Evolutionary conservation across 257 asterid species (phyloP), one percentile per base, ranked within the genome.

Genomic region (Eucommia ulmoides): DNA sequence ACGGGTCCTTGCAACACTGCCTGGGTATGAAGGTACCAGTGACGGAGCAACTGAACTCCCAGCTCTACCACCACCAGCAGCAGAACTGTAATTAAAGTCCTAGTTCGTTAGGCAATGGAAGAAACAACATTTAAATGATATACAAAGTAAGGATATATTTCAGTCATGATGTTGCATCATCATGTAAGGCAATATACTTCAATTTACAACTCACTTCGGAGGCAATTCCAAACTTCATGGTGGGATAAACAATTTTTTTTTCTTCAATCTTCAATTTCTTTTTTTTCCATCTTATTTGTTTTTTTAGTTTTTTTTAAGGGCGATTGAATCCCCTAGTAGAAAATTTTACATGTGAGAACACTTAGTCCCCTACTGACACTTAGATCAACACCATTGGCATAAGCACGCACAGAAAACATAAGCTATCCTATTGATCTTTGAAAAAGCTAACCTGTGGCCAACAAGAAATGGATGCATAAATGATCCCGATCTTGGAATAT

Each of bases 401-500:
- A 0, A 5, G 3, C 15, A 38, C 45, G 3, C 17, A 5, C 17
- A 10, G 0, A 5, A 7, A 3, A 38, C 15, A 38, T 38, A 8
- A 5, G 12, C 45, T 14, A 7, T 10, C 45, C 12, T 19, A 38
- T 29, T 6, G 12, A 29, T 29, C 38, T 29, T 14, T 38, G 17
- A 38, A 3, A 38, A 8, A 19, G 45, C 6, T 38, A 10, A 86
- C 96, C 94, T 75, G 63, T 80, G 89, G 59, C 83, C 78, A 53
- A 64, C 75, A 64, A 80, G 59, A 63, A 75, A 78, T 47, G 94
- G 93, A 35, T 67, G 94, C 74, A 74, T 63, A 60, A 69, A 74
- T 45, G 80, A 74, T 72, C 84, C 96, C 16, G 72, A 61, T 70
- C 93, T 76, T 22, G 81, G 79, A 50, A 80, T 56, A 57, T 87